Percentiles rank a stretch among this genome's conserved stretches.
phyloP scores from a whole-genome alignment of 345 rosid genomes.

The Lepidium sativum region DNA sequence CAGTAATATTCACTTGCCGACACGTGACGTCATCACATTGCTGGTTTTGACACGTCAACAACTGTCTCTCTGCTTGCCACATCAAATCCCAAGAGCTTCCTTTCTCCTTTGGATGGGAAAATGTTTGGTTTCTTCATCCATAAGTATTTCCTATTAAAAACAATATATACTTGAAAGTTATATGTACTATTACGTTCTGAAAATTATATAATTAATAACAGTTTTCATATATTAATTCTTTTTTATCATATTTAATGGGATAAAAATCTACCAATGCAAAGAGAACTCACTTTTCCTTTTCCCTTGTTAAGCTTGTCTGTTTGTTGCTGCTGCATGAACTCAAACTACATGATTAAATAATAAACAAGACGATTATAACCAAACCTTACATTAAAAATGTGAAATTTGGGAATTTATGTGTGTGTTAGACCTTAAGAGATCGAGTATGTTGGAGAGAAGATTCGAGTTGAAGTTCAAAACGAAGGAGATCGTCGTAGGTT shows the following conservation, averaged over 20 bases:
- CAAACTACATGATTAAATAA: background rate
- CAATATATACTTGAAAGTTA: background rate
- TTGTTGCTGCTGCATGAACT: slow-evolving; percentile 7
- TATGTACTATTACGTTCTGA: background rate
- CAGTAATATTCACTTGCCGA: background rate
- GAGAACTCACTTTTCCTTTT: slow-evolving; percentile 7
- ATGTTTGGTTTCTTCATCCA: slow-evolving; percentile 1
- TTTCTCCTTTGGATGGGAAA: background rate
- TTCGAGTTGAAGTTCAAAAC: slow-evolving; percentile 9
- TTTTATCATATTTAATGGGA: background rate
- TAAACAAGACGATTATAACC: background rate
- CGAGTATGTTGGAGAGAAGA: slow-evolving; percentile 10
- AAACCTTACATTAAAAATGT: background rate
- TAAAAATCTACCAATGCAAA: background rate
- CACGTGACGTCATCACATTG: slow-evolving; percentile 1
- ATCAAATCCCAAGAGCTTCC: slow-evolving; percentile 14
- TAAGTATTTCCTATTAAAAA: background rate
- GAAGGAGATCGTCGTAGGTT: slow-evolving; percentile 19
- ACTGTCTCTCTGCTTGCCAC: slow-evolving; percentile 14
- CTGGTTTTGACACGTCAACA: background rate
- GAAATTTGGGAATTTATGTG: too few species aligned
- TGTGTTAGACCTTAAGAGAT: too few species aligned
- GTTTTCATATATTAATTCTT: background rate
- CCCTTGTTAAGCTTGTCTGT: background rate
- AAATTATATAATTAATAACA: background rate